A percentile compares a stretch with the other conserved stretches of the same genome.
Conservation (phyloP, 148 eudicot species). For the Vaccinium darrowii region DNA sequence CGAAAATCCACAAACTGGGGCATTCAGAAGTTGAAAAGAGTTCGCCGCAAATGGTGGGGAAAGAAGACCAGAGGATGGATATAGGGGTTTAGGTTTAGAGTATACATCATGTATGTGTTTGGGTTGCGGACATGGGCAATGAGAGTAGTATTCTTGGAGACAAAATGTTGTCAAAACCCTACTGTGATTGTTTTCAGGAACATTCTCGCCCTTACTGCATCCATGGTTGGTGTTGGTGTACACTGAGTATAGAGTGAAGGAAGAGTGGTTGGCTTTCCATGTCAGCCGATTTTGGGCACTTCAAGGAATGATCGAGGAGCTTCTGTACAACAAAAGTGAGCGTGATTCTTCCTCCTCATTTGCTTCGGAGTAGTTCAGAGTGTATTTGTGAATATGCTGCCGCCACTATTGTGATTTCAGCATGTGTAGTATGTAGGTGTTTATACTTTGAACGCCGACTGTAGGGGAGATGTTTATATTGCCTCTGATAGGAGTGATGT, state of each 20-base stretch:
- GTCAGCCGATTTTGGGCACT: neutral
- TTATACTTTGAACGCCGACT: neutral
- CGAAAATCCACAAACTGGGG: conserved; percentile 45
- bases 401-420: conserved; percentile 17
- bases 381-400: conserved; percentile 23
- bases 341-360: neutral
- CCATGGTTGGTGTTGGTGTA: neutral
- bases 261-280: neutral
- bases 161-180: neutral
- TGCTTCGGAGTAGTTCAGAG: neutral
- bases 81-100: conserved; percentile 13
- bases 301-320: neutral
- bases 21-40: conserved; percentile 45
- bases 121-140: neutral
- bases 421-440: neutral
- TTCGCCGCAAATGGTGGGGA: conserved; percentile 74
- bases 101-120: neutral
- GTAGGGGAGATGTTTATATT: neutral
- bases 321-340: neutral
- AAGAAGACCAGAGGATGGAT: conserved; percentile 38
- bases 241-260: neutral
- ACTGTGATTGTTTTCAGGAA: neutral
- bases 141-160: neutral
- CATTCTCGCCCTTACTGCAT: neutral
- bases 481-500: neutral